A percentile compares a stretch with the other conserved stretches of the same genome.
phyloP scores from a whole-genome alignment of 1,139 yeast species.

The Geotrichum reessii region DNA sequence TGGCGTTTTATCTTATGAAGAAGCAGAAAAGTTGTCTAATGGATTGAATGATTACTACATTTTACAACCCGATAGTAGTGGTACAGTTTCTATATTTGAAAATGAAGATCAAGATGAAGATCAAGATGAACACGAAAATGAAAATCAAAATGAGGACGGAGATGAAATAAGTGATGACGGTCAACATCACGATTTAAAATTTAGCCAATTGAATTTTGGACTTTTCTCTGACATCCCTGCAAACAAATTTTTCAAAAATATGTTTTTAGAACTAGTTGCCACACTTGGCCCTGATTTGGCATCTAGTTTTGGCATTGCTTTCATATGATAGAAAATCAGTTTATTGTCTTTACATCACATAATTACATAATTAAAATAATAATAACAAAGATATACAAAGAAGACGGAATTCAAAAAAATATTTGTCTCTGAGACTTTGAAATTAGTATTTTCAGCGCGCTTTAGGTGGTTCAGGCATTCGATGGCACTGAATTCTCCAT shows the following conservation, averaged over 20 bases:
- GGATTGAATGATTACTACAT: background rate
- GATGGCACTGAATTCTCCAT: too few relatives aligned
- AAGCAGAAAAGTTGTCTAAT: background rate
- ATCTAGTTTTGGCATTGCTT: background rate
- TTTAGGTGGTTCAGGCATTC: too few relatives aligned
- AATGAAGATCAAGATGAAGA: background rate
- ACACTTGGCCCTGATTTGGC: conserved; percentile 4
- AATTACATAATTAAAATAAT: too few relatives aligned
- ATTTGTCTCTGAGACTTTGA: too few relatives aligned
- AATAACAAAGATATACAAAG: too few relatives aligned
- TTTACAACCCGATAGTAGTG: background rate
- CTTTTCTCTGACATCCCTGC: background rate
- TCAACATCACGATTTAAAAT: too few relatives aligned
- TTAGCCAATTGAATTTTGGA: background rate
- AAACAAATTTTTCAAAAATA: background rate
- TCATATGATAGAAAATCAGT: too few relatives aligned
- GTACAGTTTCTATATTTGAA: background rate
- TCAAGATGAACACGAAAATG: background rate
- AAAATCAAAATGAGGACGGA: background rate
- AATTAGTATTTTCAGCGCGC: too few relatives aligned
- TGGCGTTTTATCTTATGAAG: background rate
- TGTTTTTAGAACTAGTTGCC: conserved; percentile 3
- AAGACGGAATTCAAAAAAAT: too few relatives aligned
- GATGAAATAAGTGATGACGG: too few relatives aligned
- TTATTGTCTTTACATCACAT: too few relatives aligned